A percentile compares a stretch with the other conserved stretches of the same genome.
Evolutionary conservation across 768 basidiomycete species (phyloP).

Genomic region (Tulasnella sp.): DNA sequence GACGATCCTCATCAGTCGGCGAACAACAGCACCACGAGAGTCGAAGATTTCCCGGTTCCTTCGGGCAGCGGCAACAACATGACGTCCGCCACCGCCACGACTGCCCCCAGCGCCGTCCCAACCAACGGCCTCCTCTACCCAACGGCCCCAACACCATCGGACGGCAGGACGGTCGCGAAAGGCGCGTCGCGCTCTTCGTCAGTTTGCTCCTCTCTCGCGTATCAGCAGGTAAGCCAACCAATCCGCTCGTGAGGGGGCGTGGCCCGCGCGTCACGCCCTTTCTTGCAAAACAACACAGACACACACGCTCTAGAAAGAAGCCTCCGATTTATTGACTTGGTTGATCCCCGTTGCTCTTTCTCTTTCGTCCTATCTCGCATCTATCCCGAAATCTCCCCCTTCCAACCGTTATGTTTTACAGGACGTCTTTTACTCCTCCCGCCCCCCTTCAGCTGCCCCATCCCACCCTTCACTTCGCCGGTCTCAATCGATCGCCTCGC

Average conservation of each 20-base stretch:
- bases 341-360: not conserved
- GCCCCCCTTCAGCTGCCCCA: conserved; percentile 24
- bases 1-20: conserved; percentile 1
- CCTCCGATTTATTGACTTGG: conserved; percentile 15
- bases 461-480: conserved; percentile 30
- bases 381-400: not conserved
- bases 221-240: conserved; percentile 27
- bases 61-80: conserved; percentile 2
- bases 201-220: conserved; percentile 28
- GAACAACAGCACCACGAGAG: conserved; percentile 3
- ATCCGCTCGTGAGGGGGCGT: not conserved
- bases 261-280: conserved; percentile 19
- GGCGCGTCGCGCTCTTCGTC: conserved; percentile 33
- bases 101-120: not conserved
- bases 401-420: not conserved
- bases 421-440: conserved; percentile 33
- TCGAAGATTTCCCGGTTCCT: not conserved
- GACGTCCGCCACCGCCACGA: conserved; percentile 10
- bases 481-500: conserved; percentile 29
- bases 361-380: not conserved
- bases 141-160: not conserved
- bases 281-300: conserved; percentile 3
- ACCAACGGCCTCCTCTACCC: conserved; percentile 2
- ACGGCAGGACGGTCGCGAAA: not conserved
- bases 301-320: not conserved